Evolutionary conservation across 108 stramenopile genomes (phyloP).

Genomic region (Bacterosira constricta): DNA sequence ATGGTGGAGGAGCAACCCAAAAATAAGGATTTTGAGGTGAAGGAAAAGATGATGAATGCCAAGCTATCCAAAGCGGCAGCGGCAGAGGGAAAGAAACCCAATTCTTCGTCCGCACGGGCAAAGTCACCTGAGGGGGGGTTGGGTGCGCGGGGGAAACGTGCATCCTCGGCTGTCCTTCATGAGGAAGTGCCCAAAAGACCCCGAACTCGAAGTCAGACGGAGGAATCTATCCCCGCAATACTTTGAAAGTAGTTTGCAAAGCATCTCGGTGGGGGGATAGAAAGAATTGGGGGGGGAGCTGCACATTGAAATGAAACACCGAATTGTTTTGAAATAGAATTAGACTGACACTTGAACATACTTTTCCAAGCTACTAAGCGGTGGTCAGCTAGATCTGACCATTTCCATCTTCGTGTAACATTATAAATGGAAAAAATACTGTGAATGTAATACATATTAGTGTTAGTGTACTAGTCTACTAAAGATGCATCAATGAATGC

Average conservation of each 20-base stretch:
- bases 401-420: neutral
- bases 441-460: neutral
- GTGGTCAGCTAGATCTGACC: neutral
- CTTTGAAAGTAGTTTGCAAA: neutral
- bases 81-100: conserved; percentile 24
- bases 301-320: no score
- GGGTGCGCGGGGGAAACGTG: conserved; percentile 24
- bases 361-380: no score
- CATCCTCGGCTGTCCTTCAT: conserved; percentile 15
- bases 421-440: neutral
- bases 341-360: neutral
- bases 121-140: conserved; percentile 19
- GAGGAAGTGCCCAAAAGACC: conserved; percentile 14
- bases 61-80: conserved; percentile 46
- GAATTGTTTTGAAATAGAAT: no score
- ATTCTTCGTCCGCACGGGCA: conserved; percentile 2
- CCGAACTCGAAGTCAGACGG: conserved; percentile 10
- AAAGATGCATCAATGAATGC: no score
- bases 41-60: conserved; percentile 39
- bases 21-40: conserved; percentile 7
- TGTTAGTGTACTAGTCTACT: neutral
- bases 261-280: no score
- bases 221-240: conserved; percentile 5
- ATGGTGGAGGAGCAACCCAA: conserved; percentile 1
- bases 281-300: no score